These are phyloP conservation scores for Mortierella sp. DNA, from an alignment of 371 early-diverging fungal species.

Conservation along the genomic window DNA sequence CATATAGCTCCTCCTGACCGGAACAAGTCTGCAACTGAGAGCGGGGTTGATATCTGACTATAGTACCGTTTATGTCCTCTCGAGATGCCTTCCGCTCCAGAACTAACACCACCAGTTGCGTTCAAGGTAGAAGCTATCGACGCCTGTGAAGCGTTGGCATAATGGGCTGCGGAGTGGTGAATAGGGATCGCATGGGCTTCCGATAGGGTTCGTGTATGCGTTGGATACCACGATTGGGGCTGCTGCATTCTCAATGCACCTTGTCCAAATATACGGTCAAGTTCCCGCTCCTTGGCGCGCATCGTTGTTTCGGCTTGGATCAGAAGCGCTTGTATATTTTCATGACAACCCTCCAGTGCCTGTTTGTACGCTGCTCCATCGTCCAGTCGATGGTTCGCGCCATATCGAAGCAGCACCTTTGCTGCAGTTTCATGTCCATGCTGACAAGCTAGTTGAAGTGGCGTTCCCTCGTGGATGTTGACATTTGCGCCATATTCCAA, in stretches of 20 bases:
- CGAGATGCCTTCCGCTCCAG: conserved; percentile 4
- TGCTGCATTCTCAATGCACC: conserved; percentile 19
- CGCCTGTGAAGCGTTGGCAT: neutral
- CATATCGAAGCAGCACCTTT: conserved; percentile 68
- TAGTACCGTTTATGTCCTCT: conserved; percentile 50
- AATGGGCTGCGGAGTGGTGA: neutral
- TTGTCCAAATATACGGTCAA: conserved; percentile 34
- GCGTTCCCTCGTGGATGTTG: conserved; percentile 74
- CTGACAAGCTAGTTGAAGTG: conserved; percentile 82
- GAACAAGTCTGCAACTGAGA: conserved; percentile 45
- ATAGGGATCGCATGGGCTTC: neutral
- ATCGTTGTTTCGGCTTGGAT: conserved; percentile 45
- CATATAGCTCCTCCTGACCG: conserved; percentile 47
- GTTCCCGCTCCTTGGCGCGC: conserved; percentile 44
- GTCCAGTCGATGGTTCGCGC: conserved; percentile 67
- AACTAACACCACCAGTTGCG: neutral
- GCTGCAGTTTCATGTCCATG: conserved; percentile 70
- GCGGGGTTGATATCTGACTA: conserved; percentile 49
- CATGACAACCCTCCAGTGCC: conserved; percentile 44
- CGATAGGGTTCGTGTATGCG: conserved; percentile 14
- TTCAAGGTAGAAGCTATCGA: neutral
- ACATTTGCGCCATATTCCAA: conserved; percentile 80
- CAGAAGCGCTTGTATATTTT: conserved; percentile 30
- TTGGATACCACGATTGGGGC: conserved; percentile 13
- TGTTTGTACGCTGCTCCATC: conserved; percentile 53